Evolutionary conservation across 2,329 filamentous ascomycete species (phyloP), one percentile per base, ranked within the genome.

Genomic region (Aureobasidium leucospermi): DNA sequence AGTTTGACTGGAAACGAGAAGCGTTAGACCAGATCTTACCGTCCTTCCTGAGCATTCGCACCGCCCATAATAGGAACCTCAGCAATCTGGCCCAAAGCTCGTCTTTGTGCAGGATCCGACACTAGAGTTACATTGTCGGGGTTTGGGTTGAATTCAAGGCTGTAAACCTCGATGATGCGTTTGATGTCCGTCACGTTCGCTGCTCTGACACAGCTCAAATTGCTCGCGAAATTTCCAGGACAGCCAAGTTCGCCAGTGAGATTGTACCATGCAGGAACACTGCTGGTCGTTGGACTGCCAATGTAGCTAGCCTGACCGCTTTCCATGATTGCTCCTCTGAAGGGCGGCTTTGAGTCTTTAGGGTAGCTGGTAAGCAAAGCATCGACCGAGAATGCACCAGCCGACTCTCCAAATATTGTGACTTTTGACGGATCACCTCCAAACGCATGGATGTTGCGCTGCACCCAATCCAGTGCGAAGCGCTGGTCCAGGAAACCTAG

Each of bases 401-500:
- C 70, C 15, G 63, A 66, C 59, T 72, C 69, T 36, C 71, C 71
- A 42, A 71, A 72, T n/a, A 72, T 67, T 6, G 69, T 72, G 36
- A 74, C 71, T 46, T 71, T 71, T n/a, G 63, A 57, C 1, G 71
- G 69, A 19, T 71, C 71, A 19, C 72, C 72, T 39, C 72, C 72
- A 46, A 74, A 74, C 1, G 64, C 64, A 28, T 60, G 61, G 34
- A 74, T 74, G 62, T 74, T 73, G 6, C 65, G 62, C 57, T 73
- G 70, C 2, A 73, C 69, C 72, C 72, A 74, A 11, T 73, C 65
- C 8, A 74, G 64, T 32, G 65, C 72, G 15, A 69, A 62, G 7
- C 71, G 63, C 60, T 74, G 72, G 55, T 74, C 72, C 2, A 73
- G 61, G 53, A 73, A 72, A n/a, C 72, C 72, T 1, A 71, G 63